A percentile compares a stretch with the other conserved stretches of the same genome.
Conservation (phyloP, 2,329 filamentous ascomycete species). For the Stagonosporopsis chrysanthemi region DNA sequence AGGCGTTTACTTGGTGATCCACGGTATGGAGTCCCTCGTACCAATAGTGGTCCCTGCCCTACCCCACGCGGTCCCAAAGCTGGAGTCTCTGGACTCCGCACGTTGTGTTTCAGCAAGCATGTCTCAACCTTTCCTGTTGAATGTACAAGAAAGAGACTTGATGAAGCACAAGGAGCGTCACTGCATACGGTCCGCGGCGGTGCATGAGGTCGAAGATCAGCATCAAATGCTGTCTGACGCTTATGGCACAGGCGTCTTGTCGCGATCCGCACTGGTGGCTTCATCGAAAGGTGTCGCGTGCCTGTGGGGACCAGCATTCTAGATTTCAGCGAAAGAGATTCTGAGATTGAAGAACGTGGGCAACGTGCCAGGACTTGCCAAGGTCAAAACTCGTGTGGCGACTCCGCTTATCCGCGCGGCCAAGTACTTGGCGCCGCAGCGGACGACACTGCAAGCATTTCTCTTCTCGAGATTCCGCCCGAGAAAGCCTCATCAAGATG, state of each 20-base stretch:
- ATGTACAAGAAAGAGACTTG: neutral
- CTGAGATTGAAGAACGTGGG: constrained; percentile 10
- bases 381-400: neutral
- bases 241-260: neutral
- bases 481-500: neutral
- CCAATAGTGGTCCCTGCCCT: neutral
- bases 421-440: constrained; percentile 14
- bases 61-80: neutral
- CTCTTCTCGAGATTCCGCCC: neutral
- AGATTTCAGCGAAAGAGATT: constrained; percentile 5
- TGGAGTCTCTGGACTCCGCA: neutral
- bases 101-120: neutral
- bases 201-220: neutral
- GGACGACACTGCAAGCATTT: neutral
- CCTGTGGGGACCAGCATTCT: neutral
- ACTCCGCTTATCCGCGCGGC: constrained; percentile 8
- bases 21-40: neutral
- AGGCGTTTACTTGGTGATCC: neutral
- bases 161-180: neutral
- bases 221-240: too few species aligned
- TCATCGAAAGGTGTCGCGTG: constrained; percentile 5
- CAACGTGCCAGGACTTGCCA: neutral
- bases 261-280: neutral
- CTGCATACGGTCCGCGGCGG: neutral
- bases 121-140: neutral